Base-by-base conservation (phyloP, 768 basidiomycete species). In the Tylopilus plumbeoviolaceoides region DNA sequence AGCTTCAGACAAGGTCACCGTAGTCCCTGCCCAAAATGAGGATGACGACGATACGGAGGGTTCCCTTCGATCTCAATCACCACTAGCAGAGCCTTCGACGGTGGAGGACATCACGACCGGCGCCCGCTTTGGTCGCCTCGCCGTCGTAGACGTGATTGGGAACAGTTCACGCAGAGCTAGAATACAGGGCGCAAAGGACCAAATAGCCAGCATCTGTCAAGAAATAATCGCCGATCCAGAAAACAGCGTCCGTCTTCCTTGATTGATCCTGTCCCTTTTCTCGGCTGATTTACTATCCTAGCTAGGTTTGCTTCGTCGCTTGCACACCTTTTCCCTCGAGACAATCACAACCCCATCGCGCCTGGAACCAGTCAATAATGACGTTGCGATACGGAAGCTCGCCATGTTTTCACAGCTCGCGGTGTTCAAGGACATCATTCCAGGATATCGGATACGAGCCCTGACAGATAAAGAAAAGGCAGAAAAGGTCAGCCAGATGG, bases 141-240 rank as follows among this genome's bases (percentile, higher is more conserved):
- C 91, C 5, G 83, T 95, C 12, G 70, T 81, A 28, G 85, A 87
- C 57, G 76, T 95, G 42, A 73, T 95, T 36, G 71, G 73, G 39
- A 85, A 79, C 55, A 77, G 77, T 59, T 86, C 89, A 21, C 80
- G 85, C 55, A 80, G 78, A 58, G 76, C 74, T 46, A 78, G 85
- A 48, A 74, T 97, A 58, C 83, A 84, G 59, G 75, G 76, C 39
- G 95, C 95, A 14, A 92, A 95, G 62, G 93, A 97, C 64, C 94
- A 98, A 72, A 91, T 98, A 56, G 97, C 94, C 1, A 77, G 79
- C 27, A 83, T 98, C 30, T 97, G 94, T 66, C 92, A 97, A 64
- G 95, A 98, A 61, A 90, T 98, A 49, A 74, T 97, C 44, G 81
- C 89, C 21, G 95, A 98, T 57, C 95, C 95, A 23, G 97, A 99